Evolutionary conservation across 1,284 basidiomycete genomes (phyloP), one percentile per base, ranked within the genome.

Genomic region (Trichosporon sp.): DNA sequence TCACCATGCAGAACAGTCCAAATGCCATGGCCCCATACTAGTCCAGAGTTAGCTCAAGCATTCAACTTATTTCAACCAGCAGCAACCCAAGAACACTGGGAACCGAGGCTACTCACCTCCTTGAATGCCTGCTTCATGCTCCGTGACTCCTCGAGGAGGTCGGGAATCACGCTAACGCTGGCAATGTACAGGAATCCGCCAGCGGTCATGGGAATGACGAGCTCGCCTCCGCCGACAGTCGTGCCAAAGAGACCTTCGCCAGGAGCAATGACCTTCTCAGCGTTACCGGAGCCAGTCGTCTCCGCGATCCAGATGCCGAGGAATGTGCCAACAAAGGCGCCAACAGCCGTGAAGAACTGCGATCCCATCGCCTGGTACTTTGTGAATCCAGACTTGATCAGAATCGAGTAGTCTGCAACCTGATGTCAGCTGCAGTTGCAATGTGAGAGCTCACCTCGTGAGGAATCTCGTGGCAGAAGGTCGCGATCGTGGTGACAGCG

Each of bases 171-270:
- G 59, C 91, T 91, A 61, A 94, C 92, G 46, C 90, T 54, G 19
- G 91, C 91, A 71, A 93, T 93, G 80, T 94, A 93, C 74, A 94
- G 82, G 82, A 93, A 94, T n/a, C 91, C 91, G 57, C 91, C 91
- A 31, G 93, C 91, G 72, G 79, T 81, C 70, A 91, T 91, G 4
- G 91, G 91, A 70, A 94, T 93, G 64, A 93, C 91, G 73, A 94
- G 80, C 80, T 94, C 92, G 36, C 88, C 86, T 34, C 86, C 80
- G 70, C 86, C 84, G 54, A 88, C 86, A 7, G 88, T 90, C 10
- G 92, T 93, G 62, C 91, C 91, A 66, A 93, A 83, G 60, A 93
- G 75, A 3, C 92, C 91, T 64, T 90, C 88, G 40, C 87, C 73
- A 11, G 71, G 64, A 31, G 69, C 65, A 37, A 75, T 57, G 13